Evolutionary conservation across 371 early-diverging fungal genomes (phyloP), one percentile per base, ranked within the genome.

Genomic region (Mucor plumbeus): DNA sequence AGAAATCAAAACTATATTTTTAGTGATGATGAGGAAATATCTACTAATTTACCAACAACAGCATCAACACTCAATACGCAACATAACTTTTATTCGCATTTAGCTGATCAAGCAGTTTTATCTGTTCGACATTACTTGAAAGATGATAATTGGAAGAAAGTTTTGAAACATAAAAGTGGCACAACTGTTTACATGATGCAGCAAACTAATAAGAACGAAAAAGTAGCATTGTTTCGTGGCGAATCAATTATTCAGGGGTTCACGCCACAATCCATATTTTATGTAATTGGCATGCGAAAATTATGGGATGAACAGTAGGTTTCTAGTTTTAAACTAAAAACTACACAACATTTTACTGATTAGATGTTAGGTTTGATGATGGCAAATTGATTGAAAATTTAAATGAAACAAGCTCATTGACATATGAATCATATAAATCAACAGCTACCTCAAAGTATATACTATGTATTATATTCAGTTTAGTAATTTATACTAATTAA

Each of bases 281-380:
- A 88, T 21, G 85, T 89, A 13, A 86, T 91, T 61, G 88, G 87
- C n/a, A 87, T 86, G 73, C 74, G 91, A 38, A 87, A 87, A 58
- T 66, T 89, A 15, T 89, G 88, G 88, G 89, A 89, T 74, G 70
- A 73, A 40, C 65, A 79, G 84, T 83, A 71, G 72, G 75, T 74
- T 31, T 38, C 19, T 17, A 15, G n/a, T 19, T 47, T 47, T 47
- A 7, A 7, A 5, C 15, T 7, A 7, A 5, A 17, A n/a, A 0
- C 19, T n/a, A 35, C 39, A n/a, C 65, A 48, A 33, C 50, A 1
- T 5, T 35, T 10, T 36, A 40, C 41, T 38, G 33, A 26, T 59
- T 26, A 11, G 5, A 7, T 38, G 15, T 44, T 59, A 83, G 87
- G 57, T 87, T 84, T 67, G 82, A 83, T 14, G 85, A 87, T 57